Evolutionary conservation across 305 asterid genomes (phyloP).

Genomic region (Fraxinus greggii): DNA sequence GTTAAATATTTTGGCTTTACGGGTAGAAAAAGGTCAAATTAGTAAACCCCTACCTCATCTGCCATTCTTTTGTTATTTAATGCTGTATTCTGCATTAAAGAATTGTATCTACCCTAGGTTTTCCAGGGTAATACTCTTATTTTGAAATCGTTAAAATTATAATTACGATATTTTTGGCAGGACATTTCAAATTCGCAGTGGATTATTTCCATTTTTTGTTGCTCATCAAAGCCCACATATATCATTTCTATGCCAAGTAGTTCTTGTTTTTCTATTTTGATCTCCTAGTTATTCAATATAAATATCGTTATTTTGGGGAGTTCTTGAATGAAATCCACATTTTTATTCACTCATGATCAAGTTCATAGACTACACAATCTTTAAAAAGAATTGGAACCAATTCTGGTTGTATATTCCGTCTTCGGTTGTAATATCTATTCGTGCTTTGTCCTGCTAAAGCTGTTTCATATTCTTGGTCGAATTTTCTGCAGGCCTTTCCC

Average conservation of each 20-base stretch:
- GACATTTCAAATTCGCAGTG: background rate
- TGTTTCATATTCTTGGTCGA: background rate
- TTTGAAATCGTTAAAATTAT: background rate
- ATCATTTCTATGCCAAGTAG: background rate
- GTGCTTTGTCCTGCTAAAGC: background rate
- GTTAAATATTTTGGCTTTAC: background rate
- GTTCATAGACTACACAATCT: background rate
- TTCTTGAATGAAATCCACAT: background rate
- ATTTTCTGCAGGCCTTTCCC: conserved; percentile 43
- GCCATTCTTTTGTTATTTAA: background rate
- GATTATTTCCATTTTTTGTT: background rate
- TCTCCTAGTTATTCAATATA: background rate
- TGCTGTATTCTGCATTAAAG: background rate
- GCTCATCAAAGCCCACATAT: background rate
- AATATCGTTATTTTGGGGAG: background rate
- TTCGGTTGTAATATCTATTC: background rate
- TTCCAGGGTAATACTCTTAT: background rate
- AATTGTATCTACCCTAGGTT: background rate
- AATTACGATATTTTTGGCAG: background rate
- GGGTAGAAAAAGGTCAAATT: background rate
- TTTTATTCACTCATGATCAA: background rate
- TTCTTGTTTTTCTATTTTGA: background rate
- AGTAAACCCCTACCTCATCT: background rate
- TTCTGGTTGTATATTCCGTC: background rate
- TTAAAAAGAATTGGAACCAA: background rate